Evolutionary conservation across 176 grass and related monocot genomes (phyloP), one percentile per base, ranked within the genome.

Genomic region (Carex cristatella): DNA sequence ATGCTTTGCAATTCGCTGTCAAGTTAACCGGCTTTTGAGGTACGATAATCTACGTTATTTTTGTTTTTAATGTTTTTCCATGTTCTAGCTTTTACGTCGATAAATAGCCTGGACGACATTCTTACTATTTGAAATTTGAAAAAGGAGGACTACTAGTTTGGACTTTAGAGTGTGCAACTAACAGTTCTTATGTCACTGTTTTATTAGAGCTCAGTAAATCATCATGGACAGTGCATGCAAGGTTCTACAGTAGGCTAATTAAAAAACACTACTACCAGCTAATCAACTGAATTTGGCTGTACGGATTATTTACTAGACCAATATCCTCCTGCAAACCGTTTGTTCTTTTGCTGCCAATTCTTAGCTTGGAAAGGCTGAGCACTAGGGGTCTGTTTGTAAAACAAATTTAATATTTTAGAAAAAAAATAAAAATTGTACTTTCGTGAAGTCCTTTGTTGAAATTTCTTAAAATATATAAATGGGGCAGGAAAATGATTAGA

Each of bases 1-100:
- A 27, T 97, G 94, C 61, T 97, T 87, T 67, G 91, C 91, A 7
- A 88, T 94, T 87, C 93, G 84, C 46, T 84, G 84, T 81, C 94
- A 97, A 7, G 85, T 91, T 78, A 61, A 13, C 44, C 83, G 79
- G 46, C 86, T 97, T 55, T 83, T 35, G 84, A 92, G 91, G 94
- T 92, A 18, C 1, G 70, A 33, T 46, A 51, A 0, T 51, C 10
- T 11, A 11, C 48, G 0, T 60, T n/a, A 23, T 18, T 60, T 18
- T 60, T 2, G 11, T 9, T 59, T 59, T 6, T 59, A 14, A 14
- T 15, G 6, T 1, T 59, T 59, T 18, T 60, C 48, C 48, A 18
- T 18, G 57, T 65, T 30, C 61, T 30, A 65, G 6, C 27, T 3
- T 65, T 10, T 28, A 65, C 8, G 8, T 65, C 27, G 8, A 64